phyloP scores from a whole-genome alignment of 805 yeast genomes.

The Starmerella riodocensis region DNA sequence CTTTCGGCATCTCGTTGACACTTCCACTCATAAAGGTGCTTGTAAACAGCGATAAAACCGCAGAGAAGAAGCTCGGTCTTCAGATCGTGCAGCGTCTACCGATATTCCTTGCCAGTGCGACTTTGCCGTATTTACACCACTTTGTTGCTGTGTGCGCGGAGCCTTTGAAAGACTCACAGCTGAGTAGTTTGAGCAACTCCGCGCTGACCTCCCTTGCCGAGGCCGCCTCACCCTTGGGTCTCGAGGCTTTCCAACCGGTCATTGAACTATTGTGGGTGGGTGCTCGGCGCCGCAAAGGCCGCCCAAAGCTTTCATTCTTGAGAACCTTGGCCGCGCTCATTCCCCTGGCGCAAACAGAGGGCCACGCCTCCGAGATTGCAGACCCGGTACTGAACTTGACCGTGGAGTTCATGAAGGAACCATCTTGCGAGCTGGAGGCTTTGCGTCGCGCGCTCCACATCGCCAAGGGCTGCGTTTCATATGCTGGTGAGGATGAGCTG shows the following conservation, averaged over 20 bases:
- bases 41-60: slow-evolving; percentile 70
- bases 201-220: slow-evolving; percentile 69
- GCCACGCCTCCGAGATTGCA: slow-evolving; percentile 66
- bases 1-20: slow-evolving; percentile 57
- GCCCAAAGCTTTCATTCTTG: slow-evolving; percentile 52
- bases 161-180: slow-evolving; percentile 50
- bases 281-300: slow-evolving; percentile 62
- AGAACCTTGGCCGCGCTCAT: slow-evolving; percentile 66
- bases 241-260: slow-evolving; percentile 65
- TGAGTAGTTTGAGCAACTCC: slow-evolving; percentile 56
- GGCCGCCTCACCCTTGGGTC: slow-evolving; percentile 74
- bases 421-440: neutral
- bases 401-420: slow-evolving; percentile 43
- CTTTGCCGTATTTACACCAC: slow-evolving; percentile 58
- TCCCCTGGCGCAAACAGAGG: slow-evolving; percentile 77
- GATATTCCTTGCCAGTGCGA: slow-evolving; percentile 49
- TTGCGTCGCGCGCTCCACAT: neutral
- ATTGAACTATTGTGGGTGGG: slow-evolving; percentile 76
- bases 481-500: neutral
- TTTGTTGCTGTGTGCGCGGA: slow-evolving; percentile 36
- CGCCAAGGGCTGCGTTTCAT: neutral
- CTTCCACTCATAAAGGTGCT: slow-evolving; percentile 76
- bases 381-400: slow-evolving; percentile 57
- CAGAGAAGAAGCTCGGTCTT: slow-evolving; percentile 62
- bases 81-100: slow-evolving; percentile 55